Conservation (phyloP, 371 early-diverging fungal species). For the Batkoa obscura region DNA sequence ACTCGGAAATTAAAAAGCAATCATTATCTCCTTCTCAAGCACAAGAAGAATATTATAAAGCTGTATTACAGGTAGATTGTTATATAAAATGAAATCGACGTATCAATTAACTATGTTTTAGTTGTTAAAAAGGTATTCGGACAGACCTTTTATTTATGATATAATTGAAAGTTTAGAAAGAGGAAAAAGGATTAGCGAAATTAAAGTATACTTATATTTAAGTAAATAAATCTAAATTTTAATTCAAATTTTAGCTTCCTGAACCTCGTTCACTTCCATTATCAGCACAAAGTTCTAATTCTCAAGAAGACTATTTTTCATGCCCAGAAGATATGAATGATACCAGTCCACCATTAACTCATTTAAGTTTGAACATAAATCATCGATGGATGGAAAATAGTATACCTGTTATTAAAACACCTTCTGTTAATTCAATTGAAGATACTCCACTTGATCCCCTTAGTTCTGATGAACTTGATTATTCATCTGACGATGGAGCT, state of each 20-base stretch:
- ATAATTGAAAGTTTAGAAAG: conserved; percentile 2
- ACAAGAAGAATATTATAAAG: neutral
- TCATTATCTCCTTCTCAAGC: neutral
- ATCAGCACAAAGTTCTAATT: too few species aligned
- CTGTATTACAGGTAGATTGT: too few species aligned
- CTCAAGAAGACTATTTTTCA: too few species aligned
- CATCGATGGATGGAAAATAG: too few species aligned
- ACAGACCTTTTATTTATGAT: neutral
- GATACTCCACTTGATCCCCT: too few species aligned
- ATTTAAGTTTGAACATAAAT: too few species aligned
- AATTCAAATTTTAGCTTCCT: neutral
- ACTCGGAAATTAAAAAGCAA: neutral
- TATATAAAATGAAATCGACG: neutral
- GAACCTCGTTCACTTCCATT: neutral
- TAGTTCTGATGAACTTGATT: neutral
- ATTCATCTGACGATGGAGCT: neutral
- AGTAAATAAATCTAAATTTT: neutral
- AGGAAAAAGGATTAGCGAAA: neutral
- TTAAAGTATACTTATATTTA: neutral
- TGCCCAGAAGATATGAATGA: too few species aligned
- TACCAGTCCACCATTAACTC: too few species aligned
- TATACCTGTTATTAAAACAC: too few species aligned
- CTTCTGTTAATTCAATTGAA: too few species aligned
- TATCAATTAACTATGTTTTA: neutral
- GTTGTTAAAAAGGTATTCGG: neutral